phyloP scores from a whole-genome alignment of 257 asterid species.

The Solanum pimpinellifolium region DNA sequence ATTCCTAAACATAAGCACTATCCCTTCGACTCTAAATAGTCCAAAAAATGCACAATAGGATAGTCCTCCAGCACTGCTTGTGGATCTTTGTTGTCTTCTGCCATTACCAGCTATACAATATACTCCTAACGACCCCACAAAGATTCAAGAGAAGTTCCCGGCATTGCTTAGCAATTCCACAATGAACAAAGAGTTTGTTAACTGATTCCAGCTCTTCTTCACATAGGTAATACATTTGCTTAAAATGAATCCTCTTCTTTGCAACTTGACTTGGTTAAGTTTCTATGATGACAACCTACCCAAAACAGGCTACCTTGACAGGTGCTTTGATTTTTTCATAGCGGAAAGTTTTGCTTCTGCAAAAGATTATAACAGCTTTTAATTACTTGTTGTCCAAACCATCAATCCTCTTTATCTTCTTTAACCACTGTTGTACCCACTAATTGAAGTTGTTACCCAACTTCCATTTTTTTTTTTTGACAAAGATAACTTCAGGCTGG shows the following conservation, averaged over 20 bases:
- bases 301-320: neutral
- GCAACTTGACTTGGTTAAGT: neutral
- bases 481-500: no score
- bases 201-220: neutral
- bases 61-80: neutral
- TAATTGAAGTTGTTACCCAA: neutral
- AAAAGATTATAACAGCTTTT: neutral
- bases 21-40: neutral
- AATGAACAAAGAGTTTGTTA: neutral
- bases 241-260: neutral
- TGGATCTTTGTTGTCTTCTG: neutral
- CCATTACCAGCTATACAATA: neutral
- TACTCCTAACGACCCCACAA: neutral
- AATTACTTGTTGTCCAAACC: neutral
- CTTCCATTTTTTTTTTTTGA: neutral
- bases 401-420: neutral
- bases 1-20: neutral
- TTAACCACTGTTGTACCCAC: neutral
- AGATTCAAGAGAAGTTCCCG: neutral
- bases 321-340: neutral
- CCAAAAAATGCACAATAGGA: neutral
- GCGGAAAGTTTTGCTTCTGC: neutral
- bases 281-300: neutral
- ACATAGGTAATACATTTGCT: neutral
- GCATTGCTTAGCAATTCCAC: neutral